Conservation (phyloP, 2,329 filamentous ascomycete species). For the Botryotinia narcissicola region DNA sequence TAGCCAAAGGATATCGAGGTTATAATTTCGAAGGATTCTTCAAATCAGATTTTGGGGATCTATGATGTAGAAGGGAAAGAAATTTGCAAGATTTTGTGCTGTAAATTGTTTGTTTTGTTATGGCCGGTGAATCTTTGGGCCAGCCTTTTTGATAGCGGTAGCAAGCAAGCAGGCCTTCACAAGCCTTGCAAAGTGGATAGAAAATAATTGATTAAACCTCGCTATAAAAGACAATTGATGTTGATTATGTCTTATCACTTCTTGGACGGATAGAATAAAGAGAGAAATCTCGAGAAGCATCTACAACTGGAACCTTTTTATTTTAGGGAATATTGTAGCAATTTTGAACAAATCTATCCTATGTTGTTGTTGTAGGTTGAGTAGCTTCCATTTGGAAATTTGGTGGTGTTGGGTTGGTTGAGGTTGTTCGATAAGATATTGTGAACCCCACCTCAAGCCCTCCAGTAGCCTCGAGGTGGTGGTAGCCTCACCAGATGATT, state of each 20-base stretch:
- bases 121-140: slow-evolving; percentile 1
- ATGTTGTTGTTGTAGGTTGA: not conserved
- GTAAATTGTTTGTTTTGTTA: not conserved
- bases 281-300: not conserved
- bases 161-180: not conserved
- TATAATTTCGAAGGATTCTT: not conserved
- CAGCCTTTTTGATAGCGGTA: not conserved
- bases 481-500: not conserved
- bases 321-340: not conserved
- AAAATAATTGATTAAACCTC: not conserved
- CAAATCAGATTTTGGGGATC: not conserved
- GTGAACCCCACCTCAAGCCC: not conserved
- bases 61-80: not conserved
- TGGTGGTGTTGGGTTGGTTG: not conserved
- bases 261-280: not conserved
- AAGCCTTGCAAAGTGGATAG: slow-evolving; percentile 13
- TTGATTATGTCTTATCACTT: not conserved
- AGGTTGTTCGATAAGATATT: not conserved
- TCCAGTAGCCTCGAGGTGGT: not conserved
- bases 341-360: not conserved
- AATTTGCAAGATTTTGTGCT: not conserved
- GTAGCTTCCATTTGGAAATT: not conserved
- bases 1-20: not conserved
- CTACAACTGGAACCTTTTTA: not conserved
- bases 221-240: not conserved